Conservation (phyloP, 1,284 basidiomycete species). For the Sporisorium exsertum region DNA sequence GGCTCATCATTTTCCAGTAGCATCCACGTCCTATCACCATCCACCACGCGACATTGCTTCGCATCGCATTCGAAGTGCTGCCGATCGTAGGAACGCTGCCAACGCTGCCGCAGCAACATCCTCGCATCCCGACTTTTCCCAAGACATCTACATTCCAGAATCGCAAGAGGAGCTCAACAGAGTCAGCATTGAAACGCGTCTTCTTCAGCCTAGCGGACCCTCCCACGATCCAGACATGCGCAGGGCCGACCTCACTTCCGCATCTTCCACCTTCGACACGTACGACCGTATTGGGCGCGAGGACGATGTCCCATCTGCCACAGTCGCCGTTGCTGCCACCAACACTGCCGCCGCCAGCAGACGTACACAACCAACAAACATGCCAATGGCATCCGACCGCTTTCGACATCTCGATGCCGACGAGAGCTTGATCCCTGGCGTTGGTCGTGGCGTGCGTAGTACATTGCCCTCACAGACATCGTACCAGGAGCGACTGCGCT, state of each 20-base stretch:
- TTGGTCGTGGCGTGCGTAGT: conserved; percentile 46
- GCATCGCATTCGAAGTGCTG: conserved; percentile 10
- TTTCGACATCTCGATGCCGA: conserved; percentile 22
- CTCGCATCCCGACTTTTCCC: conserved; percentile 29
- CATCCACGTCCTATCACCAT: conserved; percentile 46
- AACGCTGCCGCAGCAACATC: conserved; percentile 2
- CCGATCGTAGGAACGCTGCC: conserved; percentile 9
- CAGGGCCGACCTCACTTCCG: conserved; percentile 22
- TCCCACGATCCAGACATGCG: conserved; percentile 22
- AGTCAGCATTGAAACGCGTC: conserved; percentile 42
- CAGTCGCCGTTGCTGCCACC: neutral
- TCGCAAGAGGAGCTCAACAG: conserved; percentile 42
- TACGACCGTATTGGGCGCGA: conserved; percentile 53
- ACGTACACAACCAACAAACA: conserved; percentile 11
- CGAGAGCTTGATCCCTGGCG: conserved; percentile 55
- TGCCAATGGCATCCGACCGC: conserved; percentile 10
- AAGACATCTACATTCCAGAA: conserved; percentile 48
- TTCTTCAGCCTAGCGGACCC: conserved; percentile 28
- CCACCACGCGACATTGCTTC: conserved; percentile 7
- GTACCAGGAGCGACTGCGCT: conserved; percentile 31
- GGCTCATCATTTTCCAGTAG: conserved; percentile 35
- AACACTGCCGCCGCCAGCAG: conserved; percentile 3
- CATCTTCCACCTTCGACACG: conserved; percentile 43
- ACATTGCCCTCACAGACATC: conserved; percentile 23
- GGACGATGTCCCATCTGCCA: conserved; percentile 25